Conservation (phyloP, 2,329 filamentous ascomycete genomes). For the Alternaria sp. region DNA sequence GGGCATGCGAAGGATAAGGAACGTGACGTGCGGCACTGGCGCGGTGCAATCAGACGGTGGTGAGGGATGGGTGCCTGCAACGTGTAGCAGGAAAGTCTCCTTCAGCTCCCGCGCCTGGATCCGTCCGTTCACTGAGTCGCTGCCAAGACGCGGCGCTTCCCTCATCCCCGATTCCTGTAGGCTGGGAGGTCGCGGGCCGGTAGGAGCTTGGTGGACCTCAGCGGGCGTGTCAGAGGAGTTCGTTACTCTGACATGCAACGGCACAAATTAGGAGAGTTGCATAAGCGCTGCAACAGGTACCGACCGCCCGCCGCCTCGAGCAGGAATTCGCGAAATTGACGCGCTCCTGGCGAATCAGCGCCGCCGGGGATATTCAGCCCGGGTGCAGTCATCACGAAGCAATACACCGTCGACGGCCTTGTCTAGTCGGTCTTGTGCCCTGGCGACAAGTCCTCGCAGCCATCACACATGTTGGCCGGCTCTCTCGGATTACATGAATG, state of each 20-base stretch:
- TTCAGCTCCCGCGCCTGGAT: constrained; percentile 11
- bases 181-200: constrained; percentile 18
- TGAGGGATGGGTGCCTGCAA: constrained; percentile 21
- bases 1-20: constrained; percentile 13
- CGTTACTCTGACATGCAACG: constrained; percentile 14
- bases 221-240: constrained; percentile 15
- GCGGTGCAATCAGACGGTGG: constrained; percentile 22
- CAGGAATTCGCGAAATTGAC: constrained; percentile 12
- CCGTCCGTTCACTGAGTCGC: constrained; percentile 11
- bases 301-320: not conserved
- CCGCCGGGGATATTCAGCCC: not conserved
- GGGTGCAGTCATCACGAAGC: not conserved
- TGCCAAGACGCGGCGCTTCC: constrained; percentile 18
- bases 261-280: constrained; percentile 15
- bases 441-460: not conserved
- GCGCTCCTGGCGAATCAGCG: constrained; percentile 15
- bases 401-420: not conserved
- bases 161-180: constrained; percentile 21
- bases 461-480: not conserved
- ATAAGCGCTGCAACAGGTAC: constrained; percentile 15
- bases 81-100: constrained; percentile 21
- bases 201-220: constrained; percentile 15
- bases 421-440: not conserved
- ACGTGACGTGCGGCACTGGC: constrained; percentile 9
- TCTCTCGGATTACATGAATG: not conserved